Percentiles rank a stretch among this genome's conserved stretches.
Evolutionary conservation across 805 yeast genomes (phyloP).

Genomic region (Peterozyma xylosa): DNA sequence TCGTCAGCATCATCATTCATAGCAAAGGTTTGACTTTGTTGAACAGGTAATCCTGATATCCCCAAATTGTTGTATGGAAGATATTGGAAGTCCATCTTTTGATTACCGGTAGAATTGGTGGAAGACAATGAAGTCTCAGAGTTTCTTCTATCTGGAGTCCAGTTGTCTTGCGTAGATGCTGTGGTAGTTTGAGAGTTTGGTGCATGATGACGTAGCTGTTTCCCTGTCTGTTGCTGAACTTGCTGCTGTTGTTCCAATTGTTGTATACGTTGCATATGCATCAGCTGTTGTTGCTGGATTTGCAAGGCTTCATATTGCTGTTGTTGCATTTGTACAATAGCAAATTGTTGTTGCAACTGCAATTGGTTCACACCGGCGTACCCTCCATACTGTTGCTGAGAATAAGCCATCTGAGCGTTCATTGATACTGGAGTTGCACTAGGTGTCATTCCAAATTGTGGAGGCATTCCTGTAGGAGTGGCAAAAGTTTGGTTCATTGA

Average conservation of each 20-base stretch:
- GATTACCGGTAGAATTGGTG: slow-evolving; percentile 6
- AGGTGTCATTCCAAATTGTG: neutral
- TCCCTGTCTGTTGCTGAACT: slow-evolving; percentile 10
- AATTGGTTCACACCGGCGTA: slow-evolving; percentile 20
- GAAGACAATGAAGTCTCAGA: slow-evolving; percentile 21
- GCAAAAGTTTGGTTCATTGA: slow-evolving; percentile 26
- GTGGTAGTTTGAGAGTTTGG: neutral
- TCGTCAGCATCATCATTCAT: neutral
- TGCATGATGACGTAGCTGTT: slow-evolving; percentile 2
- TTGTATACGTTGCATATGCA: slow-evolving; percentile 8
- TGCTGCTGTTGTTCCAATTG: slow-evolving; percentile 16
- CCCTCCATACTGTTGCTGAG: too few relatives aligned
- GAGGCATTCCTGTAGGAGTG: slow-evolving; percentile 21
- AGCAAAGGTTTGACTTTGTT: slow-evolving; percentile 10
- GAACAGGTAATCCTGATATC: slow-evolving; percentile 24
- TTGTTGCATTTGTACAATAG: neutral
- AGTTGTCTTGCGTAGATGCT: slow-evolving; percentile 12
- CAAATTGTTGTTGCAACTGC: slow-evolving; percentile 18
- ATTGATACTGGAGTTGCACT: too few relatives aligned
- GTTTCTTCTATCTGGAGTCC: slow-evolving; percentile 20
- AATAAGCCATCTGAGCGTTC: too few relatives aligned
- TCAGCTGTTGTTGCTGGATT: slow-evolving; percentile 8
- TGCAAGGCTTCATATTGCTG: slow-evolving; percentile 8
- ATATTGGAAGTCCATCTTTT: neutral
- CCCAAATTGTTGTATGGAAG: slow-evolving; percentile 20